phyloP scores from a whole-genome alignment of 352 stramenopile genomes.

The Globisporangium sylvaticum region DNA sequence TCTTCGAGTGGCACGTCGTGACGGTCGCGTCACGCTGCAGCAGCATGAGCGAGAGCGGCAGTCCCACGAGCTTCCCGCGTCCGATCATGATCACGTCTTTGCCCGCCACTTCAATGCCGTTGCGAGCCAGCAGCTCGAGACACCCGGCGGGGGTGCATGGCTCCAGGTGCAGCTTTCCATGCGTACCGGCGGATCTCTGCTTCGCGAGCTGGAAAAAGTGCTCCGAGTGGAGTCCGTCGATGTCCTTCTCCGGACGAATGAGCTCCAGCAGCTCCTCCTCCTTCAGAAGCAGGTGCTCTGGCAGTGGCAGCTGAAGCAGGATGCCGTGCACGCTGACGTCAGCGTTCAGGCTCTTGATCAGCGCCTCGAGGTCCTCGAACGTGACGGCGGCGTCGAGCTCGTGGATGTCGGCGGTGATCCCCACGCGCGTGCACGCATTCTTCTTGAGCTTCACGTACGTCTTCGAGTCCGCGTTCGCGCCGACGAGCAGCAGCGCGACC shows the following conservation, averaged over 20 bases:
- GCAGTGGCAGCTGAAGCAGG: constrained; percentile 90
- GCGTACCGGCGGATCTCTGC: constrained; percentile 9
- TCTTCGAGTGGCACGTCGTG: constrained; percentile 96
- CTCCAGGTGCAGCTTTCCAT: constrained; percentile 64
- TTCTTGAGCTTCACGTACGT: constrained; percentile 98
- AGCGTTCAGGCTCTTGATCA: constrained; percentile 82
- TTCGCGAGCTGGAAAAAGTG: constrained; percentile 93
- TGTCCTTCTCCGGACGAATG: constrained; percentile 94
- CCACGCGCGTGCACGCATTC: constrained; percentile 94
- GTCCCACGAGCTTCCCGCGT: constrained; percentile 95
- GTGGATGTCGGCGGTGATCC: constrained; percentile 85
- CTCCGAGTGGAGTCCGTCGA: constrained; percentile 97
- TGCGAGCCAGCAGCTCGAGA: constrained; percentile 54
- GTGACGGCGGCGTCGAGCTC: constrained; percentile 44
- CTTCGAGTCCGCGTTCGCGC: constrained; percentile 79
- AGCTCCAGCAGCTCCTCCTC: constrained; percentile 90
- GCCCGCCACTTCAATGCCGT: constrained; percentile 88
- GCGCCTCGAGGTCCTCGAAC: constrained; percentile 44
- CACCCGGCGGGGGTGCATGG: constrained; percentile 90
- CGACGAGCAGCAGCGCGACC: constrained; percentile 93
- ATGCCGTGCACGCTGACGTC: constrained; percentile 93
- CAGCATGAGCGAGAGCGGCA: constrained; percentile 95
- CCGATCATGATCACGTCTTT: constrained; percentile 97
- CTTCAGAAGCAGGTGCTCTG: constrained; percentile 49
- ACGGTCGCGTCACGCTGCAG: constrained; percentile 95